Conservation (phyloP, 2,329 filamentous ascomycete species). For the Clonostachys rhizophaga region DNA sequence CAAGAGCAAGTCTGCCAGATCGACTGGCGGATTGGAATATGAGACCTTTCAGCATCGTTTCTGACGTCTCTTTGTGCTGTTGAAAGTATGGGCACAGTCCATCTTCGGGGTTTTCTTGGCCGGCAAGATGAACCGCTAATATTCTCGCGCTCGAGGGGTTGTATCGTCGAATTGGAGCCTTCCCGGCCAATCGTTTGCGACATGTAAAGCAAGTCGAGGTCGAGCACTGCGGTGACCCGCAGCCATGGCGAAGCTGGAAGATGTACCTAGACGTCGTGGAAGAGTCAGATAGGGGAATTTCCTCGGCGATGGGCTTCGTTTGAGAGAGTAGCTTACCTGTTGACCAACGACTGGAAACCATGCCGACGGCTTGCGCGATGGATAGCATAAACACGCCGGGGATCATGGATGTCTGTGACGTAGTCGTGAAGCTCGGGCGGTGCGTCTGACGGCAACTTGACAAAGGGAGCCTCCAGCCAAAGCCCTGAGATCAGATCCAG, state of each 20-base stretch:
- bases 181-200: constrained; percentile 61
- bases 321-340: constrained; percentile 44
- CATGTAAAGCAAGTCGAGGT: constrained; percentile 79
- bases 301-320: not conserved
- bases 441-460: constrained; percentile 54
- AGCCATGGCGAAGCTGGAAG: constrained; percentile 77
- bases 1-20: too few relatives aligned
- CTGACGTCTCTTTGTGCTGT: constrained; percentile 33
- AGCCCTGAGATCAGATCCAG: constrained; percentile 49
- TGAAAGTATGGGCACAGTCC: constrained; percentile 58
- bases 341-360: constrained; percentile 62
- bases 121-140: constrained; percentile 74
- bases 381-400: constrained; percentile 55
- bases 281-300: not conserved
- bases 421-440: constrained; percentile 51
- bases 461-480: constrained; percentile 58
- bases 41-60: constrained; percentile 37
- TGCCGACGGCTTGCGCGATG: constrained; percentile 57
- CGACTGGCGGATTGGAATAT: constrained; percentile 24
- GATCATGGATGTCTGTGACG: constrained; percentile 56
- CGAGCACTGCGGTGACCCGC: constrained; percentile 61
- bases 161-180: constrained; percentile 70
- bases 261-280: constrained; percentile 56
- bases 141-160: constrained; percentile 78
- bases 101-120: constrained; percentile 69